Base-by-base conservation (phyloP, 169 alveolate genomes). In the Plasmodium gallinaceum region DNA sequence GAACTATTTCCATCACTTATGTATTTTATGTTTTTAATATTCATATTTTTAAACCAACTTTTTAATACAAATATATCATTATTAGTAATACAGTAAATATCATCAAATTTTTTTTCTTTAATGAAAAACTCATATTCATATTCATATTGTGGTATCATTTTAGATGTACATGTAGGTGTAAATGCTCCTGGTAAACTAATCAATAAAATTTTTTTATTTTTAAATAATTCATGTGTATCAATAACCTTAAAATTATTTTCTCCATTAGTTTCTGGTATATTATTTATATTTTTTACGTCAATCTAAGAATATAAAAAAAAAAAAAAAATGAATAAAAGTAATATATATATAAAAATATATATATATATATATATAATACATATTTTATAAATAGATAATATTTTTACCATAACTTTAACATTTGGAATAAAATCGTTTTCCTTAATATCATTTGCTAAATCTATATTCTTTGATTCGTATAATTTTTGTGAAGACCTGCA, bases 101-200 rank as follows among this genome's bases (percentile, higher is more conserved):
- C 95, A 62, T 93, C 95, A 48, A 93, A 60, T 24, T 92, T 92
- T 45, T 62, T 80, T 14, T 70, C 89, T 57, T 51, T 51, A 61
- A 93, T 60, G 58, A 78, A 74, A 72, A 39, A 68, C 7, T 86
- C 93, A 74, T 93, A 93, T 86, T 64, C 88, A n/a, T 26, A 54
- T 46, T 93, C 95, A 65, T 85, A 93, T 54, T 68, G 78, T 37
- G 95, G 95, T 39, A 93, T 70, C 85, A 90, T 93, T 72, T 85
- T 62, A 22, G 93, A 65, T 16, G 93, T 69, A 68, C 95, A 93
- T n/a, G 93, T 88, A 12, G 95, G 95, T 39, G 95, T 93, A 90
- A 93, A 93, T 7, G 95, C 94, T 20, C 95, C 95, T 6, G 95
- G 95, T 4, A 93, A 72, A 24, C 92, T 62, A 43, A 93, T 88